A percentile compares a stretch with the other conserved stretches of the same genome.
These are phyloP conservation scores for Tricholoma matsutake DNA, from an alignment of 768 basidiomycete genomes.

Conservation along the genomic window DNA sequence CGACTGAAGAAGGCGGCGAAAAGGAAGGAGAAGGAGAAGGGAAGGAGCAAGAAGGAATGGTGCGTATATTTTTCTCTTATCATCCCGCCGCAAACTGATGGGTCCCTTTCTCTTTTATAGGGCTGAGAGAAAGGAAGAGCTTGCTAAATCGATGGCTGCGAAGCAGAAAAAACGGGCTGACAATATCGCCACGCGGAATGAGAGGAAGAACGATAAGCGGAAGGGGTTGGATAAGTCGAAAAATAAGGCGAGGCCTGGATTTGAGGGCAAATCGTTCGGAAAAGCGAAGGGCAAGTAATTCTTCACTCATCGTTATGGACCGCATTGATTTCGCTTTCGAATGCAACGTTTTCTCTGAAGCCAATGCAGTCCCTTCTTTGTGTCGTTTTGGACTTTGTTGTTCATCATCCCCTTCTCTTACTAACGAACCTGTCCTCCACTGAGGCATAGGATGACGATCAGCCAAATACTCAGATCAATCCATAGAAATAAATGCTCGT, in stretches of 20 bases:
- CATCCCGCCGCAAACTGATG: neutral
- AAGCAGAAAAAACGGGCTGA: constrained; percentile 89
- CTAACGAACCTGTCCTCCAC: too few species aligned
- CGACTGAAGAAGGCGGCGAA: constrained; percentile 92
- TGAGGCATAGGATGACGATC: too few species aligned
- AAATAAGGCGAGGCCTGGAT: constrained; percentile 73
- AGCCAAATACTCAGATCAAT: too few species aligned
- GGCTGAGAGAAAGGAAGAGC: constrained; percentile 82
- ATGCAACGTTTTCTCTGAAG: neutral
- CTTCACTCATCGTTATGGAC: neutral
- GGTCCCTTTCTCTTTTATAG: constrained; percentile 35
- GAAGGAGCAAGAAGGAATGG: constrained; percentile 84
- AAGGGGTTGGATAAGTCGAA: constrained; percentile 48
- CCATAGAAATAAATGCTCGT: too few species aligned
- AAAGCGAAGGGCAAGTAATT: constrained; percentile 41
- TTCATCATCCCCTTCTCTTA: too few species aligned
- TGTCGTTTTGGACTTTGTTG: too few species aligned
- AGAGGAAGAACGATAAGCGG: constrained; percentile 69
- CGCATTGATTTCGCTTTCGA: neutral
- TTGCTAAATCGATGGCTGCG: constrained; percentile 72
- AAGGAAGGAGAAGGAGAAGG: constrained; percentile 87
- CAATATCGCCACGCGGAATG: constrained; percentile 85
- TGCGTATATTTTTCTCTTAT: constrained; percentile 28
- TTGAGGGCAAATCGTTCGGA: constrained; percentile 82
- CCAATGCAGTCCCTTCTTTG: too few species aligned